Percentiles rank a stretch among this genome's conserved stretches.
Evolutionary conservation across 169 alveolate genomes (phyloP).

Genomic region (Eimeria maxima): DNA sequence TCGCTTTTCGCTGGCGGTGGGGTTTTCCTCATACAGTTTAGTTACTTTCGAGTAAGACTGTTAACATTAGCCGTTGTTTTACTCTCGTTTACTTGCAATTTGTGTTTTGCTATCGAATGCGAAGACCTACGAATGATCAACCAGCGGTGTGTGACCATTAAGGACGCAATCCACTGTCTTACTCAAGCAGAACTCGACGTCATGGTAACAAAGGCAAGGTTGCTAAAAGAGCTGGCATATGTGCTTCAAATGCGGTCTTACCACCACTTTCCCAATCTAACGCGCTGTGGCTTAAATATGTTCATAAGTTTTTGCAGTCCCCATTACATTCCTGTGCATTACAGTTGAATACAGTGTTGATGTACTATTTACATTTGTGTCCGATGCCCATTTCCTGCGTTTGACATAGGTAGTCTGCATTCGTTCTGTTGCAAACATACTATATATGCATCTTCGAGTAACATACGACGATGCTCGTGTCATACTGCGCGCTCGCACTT

Average conservation of each 20-base stretch:
- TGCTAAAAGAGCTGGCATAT: neutral
- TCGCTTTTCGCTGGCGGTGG: constrained; percentile 40
- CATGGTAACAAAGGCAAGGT: constrained; percentile 62
- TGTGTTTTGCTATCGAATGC: neutral
- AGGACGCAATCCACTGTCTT: constrained; percentile 86
- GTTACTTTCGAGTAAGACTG: too few species aligned
- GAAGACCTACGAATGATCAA: constrained; percentile 76
- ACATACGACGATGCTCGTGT: neutral
- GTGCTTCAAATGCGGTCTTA: neutral
- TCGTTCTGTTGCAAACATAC: too few species aligned
- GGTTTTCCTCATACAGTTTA: neutral
- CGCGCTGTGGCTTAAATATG: too few species aligned
- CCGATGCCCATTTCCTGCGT: too few species aligned
- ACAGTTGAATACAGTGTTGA: neutral
- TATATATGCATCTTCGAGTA: too few species aligned
- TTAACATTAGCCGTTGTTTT: too few species aligned
- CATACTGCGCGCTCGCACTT: neutral
- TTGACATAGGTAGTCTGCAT: too few species aligned
- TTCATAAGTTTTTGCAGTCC: neutral
- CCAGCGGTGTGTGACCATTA: constrained; percentile 83
- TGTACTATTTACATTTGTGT: too few species aligned
- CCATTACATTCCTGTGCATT: neutral
- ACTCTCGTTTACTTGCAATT: too few species aligned
- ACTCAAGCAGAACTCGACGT: constrained; percentile 84
- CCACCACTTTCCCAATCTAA: too few species aligned